phyloP scores from a whole-genome alignment of 768 basidiomycete species.

The Pleurotus giganteus region DNA sequence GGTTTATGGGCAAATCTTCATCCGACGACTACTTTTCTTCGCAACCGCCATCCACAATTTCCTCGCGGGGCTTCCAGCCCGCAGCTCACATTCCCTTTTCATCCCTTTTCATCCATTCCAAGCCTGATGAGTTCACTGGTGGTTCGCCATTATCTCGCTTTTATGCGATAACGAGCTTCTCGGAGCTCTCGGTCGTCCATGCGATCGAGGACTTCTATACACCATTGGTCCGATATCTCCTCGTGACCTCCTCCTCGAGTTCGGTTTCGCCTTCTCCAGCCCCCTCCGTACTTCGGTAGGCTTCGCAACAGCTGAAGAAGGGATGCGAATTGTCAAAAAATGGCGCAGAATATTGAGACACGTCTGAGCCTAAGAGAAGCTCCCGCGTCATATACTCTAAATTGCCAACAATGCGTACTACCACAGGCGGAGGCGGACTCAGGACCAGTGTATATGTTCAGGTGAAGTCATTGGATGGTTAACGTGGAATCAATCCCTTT shows the following conservation, averaged over 20 bases:
- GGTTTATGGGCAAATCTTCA: no score
- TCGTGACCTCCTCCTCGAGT: no score
- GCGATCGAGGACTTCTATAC: no score
- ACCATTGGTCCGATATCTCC: no score
- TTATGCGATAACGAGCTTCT: slow-evolving; percentile 66
- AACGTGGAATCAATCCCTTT: slow-evolving; percentile 7
- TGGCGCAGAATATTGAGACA: slow-evolving; percentile 80
- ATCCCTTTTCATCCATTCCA: background rate
- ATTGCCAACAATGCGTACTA: slow-evolving; percentile 91
- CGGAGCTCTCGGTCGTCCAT: slow-evolving; percentile 58
- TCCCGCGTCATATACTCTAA: slow-evolving; percentile 90
- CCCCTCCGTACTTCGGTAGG: no score
- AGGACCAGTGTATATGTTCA: slow-evolving; percentile 92
- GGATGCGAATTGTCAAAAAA: no score
- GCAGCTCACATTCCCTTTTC: slow-evolving; percentile 11
- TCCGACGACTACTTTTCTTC: slow-evolving; percentile 7
- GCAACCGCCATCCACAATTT: slow-evolving; percentile 8
- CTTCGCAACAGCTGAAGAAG: no score
- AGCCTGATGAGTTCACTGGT: background rate
- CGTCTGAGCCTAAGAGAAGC: slow-evolving; percentile 55
- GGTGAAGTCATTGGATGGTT: slow-evolving; percentile 43
- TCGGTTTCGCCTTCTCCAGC: no score
- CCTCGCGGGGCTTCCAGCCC: slow-evolving; percentile 8
- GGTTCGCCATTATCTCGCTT: background rate
- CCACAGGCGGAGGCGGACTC: slow-evolving; percentile 90